Evolutionary conservation across 2,329 filamentous ascomycete species (phyloP).

Genomic region (Myriosclerotinia curreyana): DNA sequence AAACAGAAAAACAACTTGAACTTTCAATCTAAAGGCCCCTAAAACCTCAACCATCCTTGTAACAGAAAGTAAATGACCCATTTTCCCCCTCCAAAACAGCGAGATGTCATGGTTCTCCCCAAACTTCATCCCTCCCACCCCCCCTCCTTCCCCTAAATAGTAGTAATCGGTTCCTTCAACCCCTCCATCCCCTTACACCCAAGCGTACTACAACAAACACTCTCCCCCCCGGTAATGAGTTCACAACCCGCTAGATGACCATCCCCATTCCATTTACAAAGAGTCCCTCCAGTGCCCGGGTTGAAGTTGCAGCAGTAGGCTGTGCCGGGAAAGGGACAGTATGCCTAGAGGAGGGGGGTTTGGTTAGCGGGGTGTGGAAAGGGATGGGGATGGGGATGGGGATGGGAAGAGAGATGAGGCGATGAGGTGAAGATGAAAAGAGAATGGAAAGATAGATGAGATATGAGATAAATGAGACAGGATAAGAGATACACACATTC

Average conservation of each 20-base stretch:
- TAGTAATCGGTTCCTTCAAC: conserved; percentile 11
- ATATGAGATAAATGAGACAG: background rate
- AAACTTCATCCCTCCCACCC: too few relatives aligned
- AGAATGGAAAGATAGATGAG: background rate
- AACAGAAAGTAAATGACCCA: too few relatives aligned
- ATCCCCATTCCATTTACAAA: conserved; percentile 16
- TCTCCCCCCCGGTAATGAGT: background rate
- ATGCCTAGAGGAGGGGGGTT: background rate
- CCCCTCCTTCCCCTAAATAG: background rate
- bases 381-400: fast-evolving
- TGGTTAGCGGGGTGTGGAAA: background rate
- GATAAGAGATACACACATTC: background rate
- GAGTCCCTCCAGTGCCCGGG: background rate
- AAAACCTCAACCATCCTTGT: background rate
- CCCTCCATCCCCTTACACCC: conserved; percentile 14
- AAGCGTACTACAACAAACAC: conserved; percentile 1
- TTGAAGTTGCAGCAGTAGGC: conserved; percentile 10
- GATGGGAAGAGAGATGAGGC: too few relatives aligned
- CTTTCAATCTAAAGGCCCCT: background rate
- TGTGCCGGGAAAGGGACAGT: conserved; percentile 5
- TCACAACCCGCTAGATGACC: conserved; percentile 5
- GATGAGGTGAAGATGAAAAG: too few relatives aligned
- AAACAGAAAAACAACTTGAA: background rate
- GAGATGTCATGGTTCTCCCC: background rate
- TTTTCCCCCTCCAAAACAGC: too few relatives aligned